Evolutionary conservation across 805 yeast species (phyloP).

Genomic region (Saturnispora serradocipensis): DNA sequence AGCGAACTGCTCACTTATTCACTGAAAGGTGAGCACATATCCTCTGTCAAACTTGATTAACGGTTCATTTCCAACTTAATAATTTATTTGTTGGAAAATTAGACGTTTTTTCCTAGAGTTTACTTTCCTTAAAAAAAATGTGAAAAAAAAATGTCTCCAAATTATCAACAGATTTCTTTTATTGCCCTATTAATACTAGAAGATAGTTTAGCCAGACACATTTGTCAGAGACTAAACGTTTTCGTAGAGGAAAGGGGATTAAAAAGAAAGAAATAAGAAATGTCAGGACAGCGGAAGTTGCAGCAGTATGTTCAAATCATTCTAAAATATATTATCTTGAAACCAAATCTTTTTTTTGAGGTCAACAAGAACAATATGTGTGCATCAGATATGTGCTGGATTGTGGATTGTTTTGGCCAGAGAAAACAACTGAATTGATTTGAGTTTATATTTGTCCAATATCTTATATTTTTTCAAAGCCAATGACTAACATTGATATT

Average conservation of each 20-base stretch:
- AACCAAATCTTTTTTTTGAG: neutral
- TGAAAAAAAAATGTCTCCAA: constrained; percentile 1
- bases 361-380: neutral
- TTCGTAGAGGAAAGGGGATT: neutral
- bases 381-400: neutral
- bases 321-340: neutral
- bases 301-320: constrained; percentile 27
- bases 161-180: neutral
- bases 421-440: neutral
- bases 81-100: neutral
- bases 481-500: neutral
- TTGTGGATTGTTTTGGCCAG: neutral
- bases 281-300: constrained; percentile 31
- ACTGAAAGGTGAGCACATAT: neutral
- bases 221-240: neutral
- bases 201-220: neutral
- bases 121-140: neutral
- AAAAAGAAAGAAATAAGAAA: constrained; percentile 7
- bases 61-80: neutral
- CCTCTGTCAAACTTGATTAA: neutral
- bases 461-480: neutral
- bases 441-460: neutral
- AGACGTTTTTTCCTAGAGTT: neutral
- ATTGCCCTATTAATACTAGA: neutral
- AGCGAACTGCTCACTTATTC: neutral